A percentile compares a stretch with the other conserved stretches of the same genome.
These are phyloP conservation scores for Penicillium palitans DNA, from an alignment of 2,329 filamentous ascomycete species.

Conservation along the genomic window DNA sequence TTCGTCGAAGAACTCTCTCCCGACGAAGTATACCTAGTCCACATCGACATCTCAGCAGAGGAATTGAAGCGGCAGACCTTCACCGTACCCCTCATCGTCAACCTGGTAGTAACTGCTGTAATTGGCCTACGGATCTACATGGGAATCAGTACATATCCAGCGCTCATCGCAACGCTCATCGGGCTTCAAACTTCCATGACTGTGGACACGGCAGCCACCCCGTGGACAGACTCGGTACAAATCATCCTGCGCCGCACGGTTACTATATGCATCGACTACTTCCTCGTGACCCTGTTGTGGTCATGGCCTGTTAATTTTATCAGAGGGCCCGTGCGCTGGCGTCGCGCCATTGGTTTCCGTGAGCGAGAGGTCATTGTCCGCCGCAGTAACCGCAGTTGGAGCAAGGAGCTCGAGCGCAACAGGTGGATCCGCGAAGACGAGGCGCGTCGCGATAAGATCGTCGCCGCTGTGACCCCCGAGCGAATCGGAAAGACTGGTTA, in stretches of 20 bases:
- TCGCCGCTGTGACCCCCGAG: conserved; percentile 67
- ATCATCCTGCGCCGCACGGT: conserved; percentile 61
- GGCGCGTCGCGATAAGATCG: conserved; percentile 56
- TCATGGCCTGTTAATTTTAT: conserved; percentile 75
- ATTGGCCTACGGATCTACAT: conserved; percentile 68
- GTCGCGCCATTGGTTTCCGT: conserved; percentile 72
- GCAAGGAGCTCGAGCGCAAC: conserved; percentile 55
- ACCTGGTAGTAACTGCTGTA: conserved; percentile 63
- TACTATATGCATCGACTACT: conserved; percentile 72
- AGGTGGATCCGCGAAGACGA: conserved; percentile 53
- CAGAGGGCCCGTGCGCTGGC: conserved; percentile 68
- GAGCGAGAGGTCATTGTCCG: conserved; percentile 78
- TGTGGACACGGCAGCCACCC: conserved; percentile 59
- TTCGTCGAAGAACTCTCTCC: conserved; percentile 68
- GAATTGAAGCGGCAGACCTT: conserved; percentile 82
- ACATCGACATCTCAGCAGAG: conserved; percentile 71
- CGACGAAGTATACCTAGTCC: conserved; percentile 76
- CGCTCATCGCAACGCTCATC: conserved; percentile 63
- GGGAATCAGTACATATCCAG: conserved; percentile 72
- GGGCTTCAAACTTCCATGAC: conserved; percentile 67
- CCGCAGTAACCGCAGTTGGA: conserved; percentile 70
- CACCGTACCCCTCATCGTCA: conserved; percentile 73
- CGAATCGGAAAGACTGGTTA: conserved; percentile 82
- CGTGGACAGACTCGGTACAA: conserved; percentile 58
- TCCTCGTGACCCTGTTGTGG: conserved; percentile 66